A percentile compares a stretch with the other conserved stretches of the same genome.
Conservation (phyloP, 2,329 filamentous ascomycete species). For the Neofusicoccum ribis region DNA sequence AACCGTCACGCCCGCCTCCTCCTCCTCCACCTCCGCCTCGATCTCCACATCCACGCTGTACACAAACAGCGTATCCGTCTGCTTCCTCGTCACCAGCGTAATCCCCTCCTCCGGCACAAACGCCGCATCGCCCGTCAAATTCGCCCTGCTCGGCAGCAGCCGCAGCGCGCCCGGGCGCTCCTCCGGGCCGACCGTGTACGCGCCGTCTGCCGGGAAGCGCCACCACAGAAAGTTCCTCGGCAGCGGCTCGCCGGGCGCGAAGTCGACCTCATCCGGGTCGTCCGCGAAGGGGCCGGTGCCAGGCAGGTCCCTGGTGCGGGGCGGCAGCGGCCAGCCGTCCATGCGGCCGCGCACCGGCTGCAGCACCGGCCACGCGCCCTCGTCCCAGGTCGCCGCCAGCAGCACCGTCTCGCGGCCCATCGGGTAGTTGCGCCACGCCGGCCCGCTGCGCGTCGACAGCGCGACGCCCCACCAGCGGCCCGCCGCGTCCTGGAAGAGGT, state of each 20-base stretch:
- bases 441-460: conserved; percentile 35
- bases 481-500: conserved; percentile 53
- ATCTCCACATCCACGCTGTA: conserved; percentile 52
- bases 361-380: conserved; percentile 40
- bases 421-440: conserved; percentile 44
- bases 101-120: conserved; percentile 45
- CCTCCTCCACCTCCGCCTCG: conserved; percentile 36
- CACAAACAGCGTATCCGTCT: conserved; percentile 57
- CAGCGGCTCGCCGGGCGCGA: conserved; percentile 45
- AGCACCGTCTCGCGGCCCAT: conserved; percentile 56
- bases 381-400: conserved; percentile 50
- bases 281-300: conserved; percentile 46
- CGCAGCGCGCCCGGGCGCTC: conserved; percentile 47
- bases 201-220: conserved; percentile 50
- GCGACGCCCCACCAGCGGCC: conserved; percentile 55
- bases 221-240: conserved; percentile 59
- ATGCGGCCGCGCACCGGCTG: conserved; percentile 48
- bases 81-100: conserved; percentile 56
- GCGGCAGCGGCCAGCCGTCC: conserved; percentile 45
- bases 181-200: conserved; percentile 48
- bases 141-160: conserved; percentile 51
- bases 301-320: conserved; percentile 33
- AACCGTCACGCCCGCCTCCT: conserved; percentile 55
- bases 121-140: conserved; percentile 56
- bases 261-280: conserved; percentile 49